Evolutionary conservation across 2,329 filamentous ascomycete species (phyloP), one percentile per base, ranked within the genome.

Genomic region (Aureobasidium sp.): DNA sequence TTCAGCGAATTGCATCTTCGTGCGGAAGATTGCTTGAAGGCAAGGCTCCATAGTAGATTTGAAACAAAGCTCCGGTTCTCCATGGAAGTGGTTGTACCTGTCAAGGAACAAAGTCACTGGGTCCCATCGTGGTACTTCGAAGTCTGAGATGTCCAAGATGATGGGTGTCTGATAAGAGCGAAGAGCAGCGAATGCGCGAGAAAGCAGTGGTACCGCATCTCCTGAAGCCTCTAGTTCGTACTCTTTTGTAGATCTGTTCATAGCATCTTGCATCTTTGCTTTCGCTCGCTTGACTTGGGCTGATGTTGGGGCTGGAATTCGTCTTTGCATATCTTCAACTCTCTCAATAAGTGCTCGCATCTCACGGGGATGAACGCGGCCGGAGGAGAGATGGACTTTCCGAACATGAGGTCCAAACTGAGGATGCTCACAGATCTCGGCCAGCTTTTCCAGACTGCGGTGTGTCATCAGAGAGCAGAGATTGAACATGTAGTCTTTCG

Each of bases 11-110:
- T 30, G 41, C 41, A 58, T 58, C 30, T 32, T 41, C 2, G 54
- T 58, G 54, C 30, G 21, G n/a, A 42, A 41, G 21, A 58, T 58
- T 25, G 54, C 54, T 29, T 47, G 16, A 5, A 58, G 42, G 44
- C 54, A 58, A 36, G 54, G 54, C 29, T 58, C 54, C 41, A 58
- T 58, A 2, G 54, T 58, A 5, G 41, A 45, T 13, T 58, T 58
- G 42, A 58, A 58, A 32, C 54, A 58, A 13, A 58, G 32, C 21
- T 58, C 54, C 42, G 54, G 54, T 7, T 58, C 41, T 25, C 54
- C 54, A 47, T 45, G 42, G 7, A 47, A 45, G 11, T 58, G 42
- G 8, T 42, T 37, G 7, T 58, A 47, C 21, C 11, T 47, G 8
- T 58, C 54, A 8, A 58, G 32, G 10, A 47, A 32, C 32, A 58